Percentiles rank a stretch among this genome's conserved stretches.
phyloP scores from a whole-genome alignment of 1,139 yeast genomes.

The Blastobotrys malaysiensis region DNA sequence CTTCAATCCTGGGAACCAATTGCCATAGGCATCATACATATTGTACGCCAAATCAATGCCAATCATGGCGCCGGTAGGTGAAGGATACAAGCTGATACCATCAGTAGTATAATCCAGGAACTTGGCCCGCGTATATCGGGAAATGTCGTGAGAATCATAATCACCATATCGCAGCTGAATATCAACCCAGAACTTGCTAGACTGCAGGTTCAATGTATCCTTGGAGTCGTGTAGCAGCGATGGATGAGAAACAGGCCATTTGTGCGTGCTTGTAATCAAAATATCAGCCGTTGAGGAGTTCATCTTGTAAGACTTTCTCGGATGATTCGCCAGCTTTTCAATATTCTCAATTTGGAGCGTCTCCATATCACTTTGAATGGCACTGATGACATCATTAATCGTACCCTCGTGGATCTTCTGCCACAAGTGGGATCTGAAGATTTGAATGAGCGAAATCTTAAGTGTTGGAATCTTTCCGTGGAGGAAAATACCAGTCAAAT shows the following conservation, averaged over 20 bases:
- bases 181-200: constrained; percentile 89
- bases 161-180: constrained; percentile 95
- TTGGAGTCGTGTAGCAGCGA: constrained; percentile 53
- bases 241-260: constrained; percentile 84
- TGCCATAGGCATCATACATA: constrained; percentile 94
- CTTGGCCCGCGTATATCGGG: constrained; percentile 89
- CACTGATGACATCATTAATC: constrained; percentile 90
- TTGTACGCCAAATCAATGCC: constrained; percentile 94
- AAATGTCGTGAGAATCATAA: constrained; percentile 94
- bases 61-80: constrained; percentile 87
- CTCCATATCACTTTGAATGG: constrained; percentile 81
- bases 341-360: constrained; percentile 79
- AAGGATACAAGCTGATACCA: constrained; percentile 78
- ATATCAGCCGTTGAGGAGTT: constrained; percentile 93
- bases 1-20: constrained; percentile 95
- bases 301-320: constrained; percentile 96
- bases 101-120: constrained; percentile 91
- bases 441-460: constrained; percentile 91
- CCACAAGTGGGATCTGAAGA: constrained; percentile 98
- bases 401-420: constrained; percentile 96
- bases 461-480: constrained; percentile 98
- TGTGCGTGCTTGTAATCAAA: constrained; percentile 64
- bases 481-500: constrained; percentile 90
- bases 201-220: constrained; percentile 39
- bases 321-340: constrained; percentile 90